phyloP scores from a whole-genome alignment of 2,329 filamentous ascomycete species.

The Tolypocladium amazonense region DNA sequence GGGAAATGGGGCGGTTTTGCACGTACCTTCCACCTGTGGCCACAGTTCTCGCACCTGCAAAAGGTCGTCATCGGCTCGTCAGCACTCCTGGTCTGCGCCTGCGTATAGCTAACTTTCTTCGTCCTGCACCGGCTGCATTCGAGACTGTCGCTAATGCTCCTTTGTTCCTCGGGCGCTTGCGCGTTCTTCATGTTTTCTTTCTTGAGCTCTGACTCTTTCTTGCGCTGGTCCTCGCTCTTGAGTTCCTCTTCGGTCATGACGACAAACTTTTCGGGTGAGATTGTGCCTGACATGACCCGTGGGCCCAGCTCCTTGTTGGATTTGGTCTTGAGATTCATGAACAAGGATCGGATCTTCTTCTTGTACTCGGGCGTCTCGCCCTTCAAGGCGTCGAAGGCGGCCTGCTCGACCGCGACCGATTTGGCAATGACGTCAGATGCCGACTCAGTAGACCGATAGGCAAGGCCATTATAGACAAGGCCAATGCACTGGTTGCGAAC shows the following conservation, averaged over 20 bases:
- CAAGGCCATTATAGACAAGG: slow-evolving; percentile 85
- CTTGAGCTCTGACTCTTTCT: slow-evolving; percentile 64
- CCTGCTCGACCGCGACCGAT: slow-evolving; percentile 73
- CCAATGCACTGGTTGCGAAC: slow-evolving; percentile 79
- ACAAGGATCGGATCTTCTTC: slow-evolving; percentile 82
- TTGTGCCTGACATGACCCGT: slow-evolving; percentile 65
- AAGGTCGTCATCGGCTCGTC: slow-evolving; percentile 87
- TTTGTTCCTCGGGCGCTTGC: slow-evolving; percentile 86
- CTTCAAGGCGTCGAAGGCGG: slow-evolving; percentile 59
- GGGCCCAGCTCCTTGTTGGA: slow-evolving; percentile 69
- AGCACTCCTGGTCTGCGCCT: slow-evolving; percentile 89
- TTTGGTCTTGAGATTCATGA: slow-evolving; percentile 90
- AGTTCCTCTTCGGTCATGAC: slow-evolving; percentile 84
- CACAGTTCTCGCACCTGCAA: slow-evolving; percentile 60
- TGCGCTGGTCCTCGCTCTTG: slow-evolving; percentile 73
- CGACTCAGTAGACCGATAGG: slow-evolving; percentile 59
- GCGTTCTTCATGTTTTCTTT: slow-evolving; percentile 96
- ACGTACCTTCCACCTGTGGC: slow-evolving; percentile 62
- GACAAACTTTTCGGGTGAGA: slow-evolving; percentile 65
- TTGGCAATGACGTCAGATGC: slow-evolving; percentile 61
- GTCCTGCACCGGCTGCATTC: slow-evolving; percentile 87
- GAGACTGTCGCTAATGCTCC: slow-evolving; percentile 78
- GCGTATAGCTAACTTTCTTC: slow-evolving; percentile 90
- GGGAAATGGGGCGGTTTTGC: not conserved
- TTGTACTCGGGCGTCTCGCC: slow-evolving; percentile 69